These are phyloP conservation scores for Naganishia randhawae DNA, from an alignment of 768 basidiomycete species.

Conservation along the genomic window DNA sequence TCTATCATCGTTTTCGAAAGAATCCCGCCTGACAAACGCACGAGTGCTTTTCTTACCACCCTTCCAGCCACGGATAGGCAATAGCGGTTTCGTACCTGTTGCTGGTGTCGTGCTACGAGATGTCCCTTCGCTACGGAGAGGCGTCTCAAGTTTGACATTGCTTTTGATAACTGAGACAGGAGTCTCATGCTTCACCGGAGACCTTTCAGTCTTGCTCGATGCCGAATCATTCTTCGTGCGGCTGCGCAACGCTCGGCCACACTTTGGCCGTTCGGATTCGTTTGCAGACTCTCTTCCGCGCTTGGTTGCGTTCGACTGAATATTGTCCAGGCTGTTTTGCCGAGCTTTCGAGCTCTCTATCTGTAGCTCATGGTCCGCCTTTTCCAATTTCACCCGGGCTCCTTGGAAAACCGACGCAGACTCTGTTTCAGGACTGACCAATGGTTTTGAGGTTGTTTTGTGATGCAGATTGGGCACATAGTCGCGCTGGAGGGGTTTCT, in stretches of 20 bases:
- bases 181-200: neutral
- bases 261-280: neutral
- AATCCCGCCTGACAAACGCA: conserved; percentile 4
- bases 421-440: neutral
- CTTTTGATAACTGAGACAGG: neutral
- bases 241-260: neutral
- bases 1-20: conserved; percentile 3
- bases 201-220: neutral
- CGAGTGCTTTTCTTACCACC: conserved; percentile 5
- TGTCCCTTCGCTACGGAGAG: neutral
- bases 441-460: neutral
- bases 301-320: neutral
- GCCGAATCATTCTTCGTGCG: neutral
- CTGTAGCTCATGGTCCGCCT: neutral
- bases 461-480: neutral
- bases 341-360: neutral
- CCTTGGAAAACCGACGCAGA: neutral
- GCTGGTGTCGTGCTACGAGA: neutral
- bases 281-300: neutral
- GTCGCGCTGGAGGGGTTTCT: neutral
- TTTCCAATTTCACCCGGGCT: neutral
- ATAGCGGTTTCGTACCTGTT: conserved; percentile 1
- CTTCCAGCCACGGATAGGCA: conserved; percentile 7
- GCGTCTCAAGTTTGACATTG: neutral
- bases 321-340: neutral